Evolutionary conservation across 2,329 filamentous ascomycete species (phyloP).

Genomic region (Neofusicoccum parvum): DNA sequence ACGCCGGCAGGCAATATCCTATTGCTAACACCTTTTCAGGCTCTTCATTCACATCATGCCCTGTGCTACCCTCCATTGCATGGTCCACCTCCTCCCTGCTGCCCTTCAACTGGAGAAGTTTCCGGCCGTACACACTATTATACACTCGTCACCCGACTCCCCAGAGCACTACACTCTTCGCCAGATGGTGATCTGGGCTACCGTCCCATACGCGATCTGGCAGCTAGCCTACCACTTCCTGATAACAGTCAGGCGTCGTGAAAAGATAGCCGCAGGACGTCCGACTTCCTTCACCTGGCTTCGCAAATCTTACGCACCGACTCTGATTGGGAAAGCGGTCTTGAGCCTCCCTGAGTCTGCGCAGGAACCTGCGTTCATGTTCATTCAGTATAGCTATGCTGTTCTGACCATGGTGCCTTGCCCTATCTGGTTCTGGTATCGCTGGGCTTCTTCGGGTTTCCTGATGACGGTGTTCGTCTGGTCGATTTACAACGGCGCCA

Average conservation of each 20-base stretch:
- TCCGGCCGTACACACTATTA: conserved; percentile 84
- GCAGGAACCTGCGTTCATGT: conserved; percentile 92
- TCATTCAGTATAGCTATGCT: conserved; percentile 91
- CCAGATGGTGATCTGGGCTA: conserved; percentile 93
- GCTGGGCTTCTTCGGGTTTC: conserved; percentile 76
- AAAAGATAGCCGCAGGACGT: conserved; percentile 92
- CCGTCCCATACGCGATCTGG: conserved; percentile 90
- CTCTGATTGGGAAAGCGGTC: conserved; percentile 84
- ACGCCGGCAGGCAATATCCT: neutral
- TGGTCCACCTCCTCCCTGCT: conserved; percentile 77
- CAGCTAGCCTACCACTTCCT: conserved; percentile 91
- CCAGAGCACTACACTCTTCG: conserved; percentile 76
- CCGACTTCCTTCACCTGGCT: conserved; percentile 98
- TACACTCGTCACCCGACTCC: conserved; percentile 66
- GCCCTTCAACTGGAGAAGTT: conserved; percentile 70
- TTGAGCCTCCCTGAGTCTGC: conserved; percentile 72
- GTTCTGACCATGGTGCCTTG: conserved; percentile 92
- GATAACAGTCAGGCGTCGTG: conserved; percentile 90
- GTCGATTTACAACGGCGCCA: conserved; percentile 96
- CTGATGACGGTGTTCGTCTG: conserved; percentile 83
- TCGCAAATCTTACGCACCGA: conserved; percentile 84
- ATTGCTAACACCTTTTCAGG: conserved; percentile 40
- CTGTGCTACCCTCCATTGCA: conserved; percentile 86
- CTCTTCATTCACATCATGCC: conserved; percentile 99
- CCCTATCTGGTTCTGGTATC: conserved; percentile 90